Evolutionary conservation across 2,329 filamentous ascomycete species (phyloP).

Genomic region (Aureobasidium sp.): DNA sequence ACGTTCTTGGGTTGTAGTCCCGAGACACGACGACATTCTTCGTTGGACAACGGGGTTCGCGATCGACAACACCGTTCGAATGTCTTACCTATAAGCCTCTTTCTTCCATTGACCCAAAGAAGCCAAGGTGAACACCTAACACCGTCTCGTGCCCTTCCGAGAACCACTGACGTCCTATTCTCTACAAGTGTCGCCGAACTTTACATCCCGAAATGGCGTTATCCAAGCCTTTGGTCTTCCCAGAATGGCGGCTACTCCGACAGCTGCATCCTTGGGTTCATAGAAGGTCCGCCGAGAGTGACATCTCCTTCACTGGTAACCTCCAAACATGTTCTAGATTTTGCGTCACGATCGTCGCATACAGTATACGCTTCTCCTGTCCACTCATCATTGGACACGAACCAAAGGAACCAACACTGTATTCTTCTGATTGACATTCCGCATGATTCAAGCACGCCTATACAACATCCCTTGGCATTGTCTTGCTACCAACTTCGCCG

Average conservation of each 20-base stretch:
- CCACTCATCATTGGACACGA: neutral
- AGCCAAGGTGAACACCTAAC: neutral
- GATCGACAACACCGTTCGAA: neutral
- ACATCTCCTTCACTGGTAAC: neutral
- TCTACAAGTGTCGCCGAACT: neutral
- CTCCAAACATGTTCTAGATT: constrained; percentile 2
- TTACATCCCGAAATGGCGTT: neutral
- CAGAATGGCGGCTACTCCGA: neutral
- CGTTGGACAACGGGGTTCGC: neutral
- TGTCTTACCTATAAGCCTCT: neutral
- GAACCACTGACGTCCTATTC: neutral
- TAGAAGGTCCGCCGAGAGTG: neutral
- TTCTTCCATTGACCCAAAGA: neutral
- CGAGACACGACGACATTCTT: constrained; percentile 3
- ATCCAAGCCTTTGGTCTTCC: neutral
- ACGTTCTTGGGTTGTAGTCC: neutral
- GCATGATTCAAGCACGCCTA: neutral
- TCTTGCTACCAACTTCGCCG: neutral
- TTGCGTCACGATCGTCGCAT: neutral
- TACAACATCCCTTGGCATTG: neutral
- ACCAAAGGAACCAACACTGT: neutral
- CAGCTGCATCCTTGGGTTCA: neutral
- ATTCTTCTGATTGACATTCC: neutral
- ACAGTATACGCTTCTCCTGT: neutral
- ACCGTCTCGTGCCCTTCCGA: neutral